Evolutionary conservation across 345 rosid genomes (phyloP).

Genomic region (Arabidopsis thaliana): TAIR10.1 NC_003070.9:222501-223000

Average conservation of each 20-base stretch:
- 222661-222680: constrained; percentile 91
- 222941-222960: constrained; percentile 87
- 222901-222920: constrained; percentile 88
- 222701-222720: constrained; percentile 81
- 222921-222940: constrained; percentile 88
- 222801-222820: constrained; percentile 89
- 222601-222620: background rate
- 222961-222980: constrained; percentile 70
- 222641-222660: constrained; percentile 85
- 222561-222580: constrained; percentile 5
- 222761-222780: constrained; percentile 91
- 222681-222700: constrained; percentile 94
- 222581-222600: background rate
- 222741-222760: constrained; percentile 96
- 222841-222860: constrained; percentile 76
- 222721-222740: constrained; percentile 93
- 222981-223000: constrained; percentile 85
- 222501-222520: background rate
- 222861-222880: constrained; percentile 92
- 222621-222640: constrained; percentile 61
- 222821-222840: constrained; percentile 80
- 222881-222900: constrained; percentile 91
- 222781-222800: constrained; percentile 92
- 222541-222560: background rate
- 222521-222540: background rate